phyloP scores from a whole-genome alignment of 495 filamentous ascomycete genomes.

The Aspergillus bertholletiae region DNA sequence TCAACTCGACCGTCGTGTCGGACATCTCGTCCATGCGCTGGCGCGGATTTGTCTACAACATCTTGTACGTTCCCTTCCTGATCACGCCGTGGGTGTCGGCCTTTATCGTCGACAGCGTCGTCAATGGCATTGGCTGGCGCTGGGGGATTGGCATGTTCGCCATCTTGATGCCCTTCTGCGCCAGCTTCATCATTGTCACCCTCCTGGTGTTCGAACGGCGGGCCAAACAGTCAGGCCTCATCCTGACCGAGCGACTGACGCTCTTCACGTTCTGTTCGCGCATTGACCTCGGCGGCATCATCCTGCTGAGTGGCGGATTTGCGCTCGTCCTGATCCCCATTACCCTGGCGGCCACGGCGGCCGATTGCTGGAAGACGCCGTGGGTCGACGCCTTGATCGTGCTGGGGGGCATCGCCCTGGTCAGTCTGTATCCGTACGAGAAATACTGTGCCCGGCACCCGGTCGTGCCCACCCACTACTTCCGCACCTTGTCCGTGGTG shows the following conservation, averaged over 20 bases:
- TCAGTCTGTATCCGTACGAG: slow-evolving; percentile 41
- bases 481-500: slow-evolving; percentile 37
- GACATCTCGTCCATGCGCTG: slow-evolving; percentile 45
- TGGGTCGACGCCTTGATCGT: slow-evolving; percentile 42
- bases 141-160: slow-evolving; percentile 52
- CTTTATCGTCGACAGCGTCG: slow-evolving; percentile 43
- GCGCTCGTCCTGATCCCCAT: slow-evolving; percentile 35
- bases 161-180: slow-evolving; percentile 45
- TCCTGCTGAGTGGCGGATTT: slow-evolving; percentile 38
- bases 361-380: slow-evolving; percentile 37
- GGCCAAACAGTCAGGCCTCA: slow-evolving; percentile 32
- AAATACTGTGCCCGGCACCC: slow-evolving; percentile 39
- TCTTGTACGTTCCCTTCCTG: slow-evolving; percentile 45
- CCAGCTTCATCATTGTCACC: slow-evolving; percentile 43
- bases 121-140: slow-evolving; percentile 45
- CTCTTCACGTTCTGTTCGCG: slow-evolving; percentile 42
- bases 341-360: slow-evolving; percentile 35
- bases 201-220: slow-evolving; percentile 39
- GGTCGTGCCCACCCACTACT: slow-evolving; percentile 42
- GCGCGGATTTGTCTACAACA: slow-evolving; percentile 41
- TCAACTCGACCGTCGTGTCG: slow-evolving; percentile 45
- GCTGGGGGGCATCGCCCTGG: slow-evolving; percentile 30
- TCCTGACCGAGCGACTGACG: slow-evolving; percentile 26
- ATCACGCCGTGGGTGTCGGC: slow-evolving; percentile 43
- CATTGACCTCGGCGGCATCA: slow-evolving; percentile 41